Conservation (phyloP, 805 yeast species). For the Ogataea wickerhamii region DNA sequence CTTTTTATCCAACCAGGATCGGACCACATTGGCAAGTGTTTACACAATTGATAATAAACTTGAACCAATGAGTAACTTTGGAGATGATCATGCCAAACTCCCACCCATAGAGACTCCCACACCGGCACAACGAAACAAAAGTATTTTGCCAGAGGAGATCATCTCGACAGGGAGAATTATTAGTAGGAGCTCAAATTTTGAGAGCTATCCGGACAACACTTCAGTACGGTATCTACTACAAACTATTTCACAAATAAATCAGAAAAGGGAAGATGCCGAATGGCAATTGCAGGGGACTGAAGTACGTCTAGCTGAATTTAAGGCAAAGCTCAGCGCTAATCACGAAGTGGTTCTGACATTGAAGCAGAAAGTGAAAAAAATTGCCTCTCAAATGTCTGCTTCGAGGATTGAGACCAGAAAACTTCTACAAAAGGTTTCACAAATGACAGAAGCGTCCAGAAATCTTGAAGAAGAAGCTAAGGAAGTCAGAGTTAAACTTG, state of each 20-base stretch:
- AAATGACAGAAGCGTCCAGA: slow-evolving; percentile 3
- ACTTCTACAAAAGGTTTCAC: slow-evolving; percentile 5
- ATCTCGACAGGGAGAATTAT: background rate
- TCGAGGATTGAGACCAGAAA: slow-evolving; percentile 5
- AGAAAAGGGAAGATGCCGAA: slow-evolving; percentile 10
- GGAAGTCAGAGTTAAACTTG: slow-evolving; percentile 7
- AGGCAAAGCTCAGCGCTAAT: slow-evolving; percentile 6
- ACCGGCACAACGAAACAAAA: background rate
- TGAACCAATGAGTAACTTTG: background rate
- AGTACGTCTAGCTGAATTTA: slow-evolving; percentile 6
- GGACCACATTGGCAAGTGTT: background rate
- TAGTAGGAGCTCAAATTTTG: no score
- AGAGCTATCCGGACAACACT: background rate
- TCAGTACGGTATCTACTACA: background rate
- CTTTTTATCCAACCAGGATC: background rate
- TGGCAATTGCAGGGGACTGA: slow-evolving; percentile 6
- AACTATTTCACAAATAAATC: slow-evolving; percentile 7
- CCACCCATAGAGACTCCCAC: background rate
- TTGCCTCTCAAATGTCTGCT: slow-evolving; percentile 5
- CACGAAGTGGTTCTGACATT: slow-evolving; percentile 6
- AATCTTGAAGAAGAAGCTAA: slow-evolving; percentile 9
- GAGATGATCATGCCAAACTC: background rate
- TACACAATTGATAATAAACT: background rate
- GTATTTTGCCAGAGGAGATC: background rate
- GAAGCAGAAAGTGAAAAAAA: slow-evolving; percentile 6